phyloP scores from a whole-genome alignment of 1,139 yeast genomes.

The Taphrina populina region DNA sequence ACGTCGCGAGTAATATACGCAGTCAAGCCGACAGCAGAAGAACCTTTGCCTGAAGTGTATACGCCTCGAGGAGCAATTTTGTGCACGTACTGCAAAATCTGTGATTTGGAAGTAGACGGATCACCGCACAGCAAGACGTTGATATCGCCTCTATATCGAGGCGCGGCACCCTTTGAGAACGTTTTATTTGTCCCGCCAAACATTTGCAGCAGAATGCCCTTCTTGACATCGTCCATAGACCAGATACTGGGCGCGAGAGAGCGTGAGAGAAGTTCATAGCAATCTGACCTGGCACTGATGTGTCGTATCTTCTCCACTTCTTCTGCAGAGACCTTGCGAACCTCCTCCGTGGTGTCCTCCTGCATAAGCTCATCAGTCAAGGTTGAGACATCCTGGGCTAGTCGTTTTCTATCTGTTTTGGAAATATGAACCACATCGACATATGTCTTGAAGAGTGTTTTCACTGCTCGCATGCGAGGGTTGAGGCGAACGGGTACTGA shows the following conservation, averaged over 20 bases:
- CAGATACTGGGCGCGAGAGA: conserved; percentile 94
- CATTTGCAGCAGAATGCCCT: conserved; percentile 84
- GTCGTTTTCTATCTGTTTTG: conserved; percentile 75
- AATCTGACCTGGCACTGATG: conserved; percentile 66
- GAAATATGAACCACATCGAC: conserved; percentile 90
- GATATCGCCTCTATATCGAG: conserved; percentile 89
- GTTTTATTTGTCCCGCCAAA: conserved; percentile 95
- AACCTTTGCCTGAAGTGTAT: conserved; percentile 96
- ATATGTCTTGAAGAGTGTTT: conserved; percentile 84
- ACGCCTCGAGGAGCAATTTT: conserved; percentile 97
- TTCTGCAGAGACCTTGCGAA: conserved; percentile 63
- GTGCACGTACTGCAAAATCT: conserved; percentile 83
- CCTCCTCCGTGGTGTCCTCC: conserved; percentile 57
- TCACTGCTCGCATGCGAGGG: conserved; percentile 78
- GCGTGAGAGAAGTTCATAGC: conserved; percentile 84
- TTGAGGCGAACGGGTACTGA: conserved; percentile 89
- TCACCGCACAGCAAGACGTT: conserved; percentile 92
- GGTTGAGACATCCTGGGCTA: conserved; percentile 79
- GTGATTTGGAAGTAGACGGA: conserved; percentile 97
- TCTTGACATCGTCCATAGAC: conserved; percentile 94
- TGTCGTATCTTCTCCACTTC: conserved; percentile 66
- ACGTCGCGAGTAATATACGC: conserved; percentile 94
- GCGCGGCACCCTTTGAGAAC: conserved; percentile 78
- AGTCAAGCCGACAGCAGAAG: conserved; percentile 97
- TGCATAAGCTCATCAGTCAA: conserved; percentile 56